Percentiles rank a stretch among this genome's conserved stretches.
These are phyloP conservation scores for Aspergillus terreus DNA, from an alignment of 2,329 filamentous ascomycete species.

Conservation along the genomic window DNA sequence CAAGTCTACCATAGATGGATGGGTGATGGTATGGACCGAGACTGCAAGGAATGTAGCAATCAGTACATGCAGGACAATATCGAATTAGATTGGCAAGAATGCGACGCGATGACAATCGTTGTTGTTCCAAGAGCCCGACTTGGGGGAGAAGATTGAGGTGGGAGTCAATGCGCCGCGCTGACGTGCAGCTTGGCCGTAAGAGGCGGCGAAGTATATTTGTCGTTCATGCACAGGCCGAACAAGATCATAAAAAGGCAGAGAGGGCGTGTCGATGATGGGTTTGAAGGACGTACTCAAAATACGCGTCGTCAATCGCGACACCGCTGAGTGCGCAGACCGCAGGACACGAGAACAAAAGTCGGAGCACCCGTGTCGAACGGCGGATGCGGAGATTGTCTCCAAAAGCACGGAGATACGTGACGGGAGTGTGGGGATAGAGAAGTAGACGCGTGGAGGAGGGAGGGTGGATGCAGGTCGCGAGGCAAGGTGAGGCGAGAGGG, in stretches of 20 bases:
- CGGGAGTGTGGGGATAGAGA: conserved; percentile 2
- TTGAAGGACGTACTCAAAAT: conserved; percentile 13
- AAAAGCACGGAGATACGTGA: conserved; percentile 5
- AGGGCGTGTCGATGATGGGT: background rate
- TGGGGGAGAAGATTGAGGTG: background rate
- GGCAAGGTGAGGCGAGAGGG: conserved; percentile 8
- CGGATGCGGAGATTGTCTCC: conserved; percentile 12
- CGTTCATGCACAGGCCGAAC: background rate
- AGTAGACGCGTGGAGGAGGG: conserved; percentile 3
- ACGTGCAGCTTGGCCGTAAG: conserved; percentile 1
- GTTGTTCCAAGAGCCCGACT: background rate
- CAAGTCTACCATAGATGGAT: conserved; percentile 23
- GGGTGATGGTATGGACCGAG: background rate
- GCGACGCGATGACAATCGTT: background rate
- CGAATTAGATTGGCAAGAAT: background rate
- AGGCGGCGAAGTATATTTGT: background rate
- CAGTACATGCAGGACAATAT: background rate
- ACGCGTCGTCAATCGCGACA: conserved; percentile 23
- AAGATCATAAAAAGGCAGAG: background rate
- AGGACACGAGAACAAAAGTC: conserved; percentile 9
- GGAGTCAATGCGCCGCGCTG: conserved; percentile 1
- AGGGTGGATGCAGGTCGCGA: conserved; percentile 7
- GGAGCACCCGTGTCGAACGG: conserved; percentile 6
- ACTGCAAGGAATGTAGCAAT: background rate
- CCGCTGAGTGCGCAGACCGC: conserved; percentile 8